Evolutionary conservation across 208 protist genomes (phyloP).

Genomic region (Trypanosoma grayi): DNA sequence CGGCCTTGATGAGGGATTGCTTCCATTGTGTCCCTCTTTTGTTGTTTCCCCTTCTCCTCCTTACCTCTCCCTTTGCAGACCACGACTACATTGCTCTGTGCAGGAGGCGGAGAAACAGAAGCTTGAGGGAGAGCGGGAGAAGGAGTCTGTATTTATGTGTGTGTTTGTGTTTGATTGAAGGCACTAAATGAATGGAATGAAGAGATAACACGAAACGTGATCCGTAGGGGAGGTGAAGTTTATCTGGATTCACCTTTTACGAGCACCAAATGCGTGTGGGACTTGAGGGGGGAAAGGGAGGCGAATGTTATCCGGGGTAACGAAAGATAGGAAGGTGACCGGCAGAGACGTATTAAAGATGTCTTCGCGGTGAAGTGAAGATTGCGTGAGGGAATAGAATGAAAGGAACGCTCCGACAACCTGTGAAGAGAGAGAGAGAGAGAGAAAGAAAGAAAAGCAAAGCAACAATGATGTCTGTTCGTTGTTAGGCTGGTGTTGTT

Average conservation of each 20-base stretch:
- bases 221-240: too few species aligned
- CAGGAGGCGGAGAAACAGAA: too few species aligned
- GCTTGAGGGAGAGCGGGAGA: too few species aligned
- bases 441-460: constrained; percentile 28
- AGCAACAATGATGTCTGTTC: neutral
- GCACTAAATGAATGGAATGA: constrained; percentile 18
- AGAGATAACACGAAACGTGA: constrained; percentile 34
- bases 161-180: constrained; percentile 1
- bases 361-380: neutral
- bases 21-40: constrained; percentile 3
- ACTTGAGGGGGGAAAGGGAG: too few species aligned
- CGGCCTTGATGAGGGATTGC: neutral
- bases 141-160: constrained; percentile 11
- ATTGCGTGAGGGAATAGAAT: neutral
- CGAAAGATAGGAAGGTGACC: constrained; percentile 6
- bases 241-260: too few species aligned
- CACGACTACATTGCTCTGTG: too few species aligned
- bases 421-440: neutral
- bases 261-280: too few species aligned
- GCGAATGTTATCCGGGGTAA: neutral
- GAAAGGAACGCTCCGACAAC: constrained; percentile 7
- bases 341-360: neutral
- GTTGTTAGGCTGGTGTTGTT: constrained; percentile 1
- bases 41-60: constrained; percentile 1
- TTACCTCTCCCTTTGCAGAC: too few species aligned